Conservation (phyloP, 23 red algal genomes). For the Agarophyton chilense region DNA sequence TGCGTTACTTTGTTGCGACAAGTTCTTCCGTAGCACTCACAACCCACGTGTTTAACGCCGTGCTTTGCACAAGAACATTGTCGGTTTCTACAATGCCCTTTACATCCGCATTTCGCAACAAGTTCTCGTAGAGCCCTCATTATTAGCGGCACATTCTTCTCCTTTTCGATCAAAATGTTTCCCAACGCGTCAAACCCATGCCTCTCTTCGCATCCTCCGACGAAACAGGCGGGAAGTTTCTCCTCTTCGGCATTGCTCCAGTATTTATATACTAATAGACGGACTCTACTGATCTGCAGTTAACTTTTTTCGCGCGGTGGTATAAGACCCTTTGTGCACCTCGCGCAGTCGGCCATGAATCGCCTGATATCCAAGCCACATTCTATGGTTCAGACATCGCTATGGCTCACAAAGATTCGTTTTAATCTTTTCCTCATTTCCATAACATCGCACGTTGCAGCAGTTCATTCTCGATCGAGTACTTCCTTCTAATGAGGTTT, state of each 20-base stretch:
- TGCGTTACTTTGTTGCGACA: background rate
- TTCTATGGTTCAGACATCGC: background rate
- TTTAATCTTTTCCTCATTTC: background rate
- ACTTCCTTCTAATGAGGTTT: background rate
- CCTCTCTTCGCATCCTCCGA: too few species aligned
- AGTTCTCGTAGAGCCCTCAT: background rate
- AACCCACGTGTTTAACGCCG: background rate
- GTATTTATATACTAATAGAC: too few species aligned
- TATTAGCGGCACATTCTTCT: background rate
- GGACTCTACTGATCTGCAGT: background rate
- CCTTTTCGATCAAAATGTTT: background rate
- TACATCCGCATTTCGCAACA: background rate
- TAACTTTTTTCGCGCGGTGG: background rate
- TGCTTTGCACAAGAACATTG: slow-evolving; percentile 15
- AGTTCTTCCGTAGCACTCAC: background rate
- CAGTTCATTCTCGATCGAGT: background rate
- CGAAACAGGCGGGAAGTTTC: too few species aligned
- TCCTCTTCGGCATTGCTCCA: too few species aligned
- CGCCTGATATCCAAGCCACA: slow-evolving; percentile 12
- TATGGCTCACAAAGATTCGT: background rate
- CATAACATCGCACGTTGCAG: background rate
- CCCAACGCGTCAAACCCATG: background rate
- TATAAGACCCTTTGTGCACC: background rate
- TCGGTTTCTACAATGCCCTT: background rate
- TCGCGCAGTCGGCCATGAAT: background rate